Percentiles rank a stretch among this genome's conserved stretches.
Evolutionary conservation across 2,329 filamentous ascomycete species (phyloP).

Genomic region (Beauveria asiatica): DNA sequence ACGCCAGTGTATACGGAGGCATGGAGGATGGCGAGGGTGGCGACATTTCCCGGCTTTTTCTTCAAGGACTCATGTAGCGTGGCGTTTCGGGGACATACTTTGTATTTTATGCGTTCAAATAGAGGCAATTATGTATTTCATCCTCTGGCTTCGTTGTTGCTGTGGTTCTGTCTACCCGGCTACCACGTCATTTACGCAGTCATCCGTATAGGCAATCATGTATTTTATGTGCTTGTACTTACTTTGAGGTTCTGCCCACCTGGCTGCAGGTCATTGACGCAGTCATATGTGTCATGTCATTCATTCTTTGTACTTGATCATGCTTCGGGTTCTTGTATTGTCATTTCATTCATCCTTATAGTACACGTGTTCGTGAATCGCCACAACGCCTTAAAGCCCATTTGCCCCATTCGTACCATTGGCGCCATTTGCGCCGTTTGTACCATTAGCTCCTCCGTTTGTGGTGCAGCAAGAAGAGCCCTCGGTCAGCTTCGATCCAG

Average conservation of each 20-base stretch:
- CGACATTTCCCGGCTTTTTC: conserved; percentile 22
- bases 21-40: conserved; percentile 15
- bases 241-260: too few relatives aligned
- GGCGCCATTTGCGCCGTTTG: background rate
- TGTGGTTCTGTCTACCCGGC: too few relatives aligned
- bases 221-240: too few relatives aligned
- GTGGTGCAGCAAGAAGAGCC: background rate
- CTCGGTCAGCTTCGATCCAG: conserved; percentile 14
- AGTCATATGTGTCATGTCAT: too few relatives aligned
- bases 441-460: too few relatives aligned
- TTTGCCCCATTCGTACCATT: background rate
- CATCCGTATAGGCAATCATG: too few relatives aligned
- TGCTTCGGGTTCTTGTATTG: too few relatives aligned
- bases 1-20: conserved; percentile 13
- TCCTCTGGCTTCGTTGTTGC: too few relatives aligned
- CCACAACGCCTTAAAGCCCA: background rate
- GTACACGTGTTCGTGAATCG: background rate
- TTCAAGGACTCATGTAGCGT: conserved; percentile 8
- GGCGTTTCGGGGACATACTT: background rate
- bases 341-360: background rate
- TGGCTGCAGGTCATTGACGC: too few relatives aligned
- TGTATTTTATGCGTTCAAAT: background rate
- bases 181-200: too few relatives aligned
- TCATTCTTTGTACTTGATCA: too few relatives aligned
- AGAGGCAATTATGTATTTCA: too few relatives aligned